Percentiles rank a stretch among this genome's conserved stretches.
Conservation (phyloP, 179 eudicot genomes). For the Beta lomatogona region DNA sequence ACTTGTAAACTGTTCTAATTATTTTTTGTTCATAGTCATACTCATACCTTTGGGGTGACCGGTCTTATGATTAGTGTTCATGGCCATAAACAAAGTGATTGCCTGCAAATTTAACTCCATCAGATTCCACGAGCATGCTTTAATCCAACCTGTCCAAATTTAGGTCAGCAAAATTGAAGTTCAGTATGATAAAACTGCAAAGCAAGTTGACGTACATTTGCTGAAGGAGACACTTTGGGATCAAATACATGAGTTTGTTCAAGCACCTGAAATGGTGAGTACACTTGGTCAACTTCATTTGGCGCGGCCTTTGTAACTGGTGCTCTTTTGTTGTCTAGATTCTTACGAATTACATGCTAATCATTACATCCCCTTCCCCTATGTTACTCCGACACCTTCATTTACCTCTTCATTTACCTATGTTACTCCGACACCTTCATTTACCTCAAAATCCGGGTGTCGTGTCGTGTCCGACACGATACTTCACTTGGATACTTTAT, state of each 20-base stretch:
- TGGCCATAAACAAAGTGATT: background rate
- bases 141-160: constrained; percentile 10
- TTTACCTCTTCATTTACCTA: too few species aligned
- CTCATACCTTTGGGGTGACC: background rate
- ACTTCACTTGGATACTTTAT: too few species aligned
- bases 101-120: background rate
- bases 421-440: too few species aligned
- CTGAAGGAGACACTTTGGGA: constrained; percentile 91
- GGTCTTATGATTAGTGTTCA: background rate
- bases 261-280: constrained; percentile 44
- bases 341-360: background rate
- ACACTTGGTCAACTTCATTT: background rate
- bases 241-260: constrained; percentile 50
- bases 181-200: constrained; percentile 86
- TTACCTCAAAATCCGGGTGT: too few species aligned
- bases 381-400: too few species aligned
- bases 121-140: background rate
- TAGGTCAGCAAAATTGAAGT: constrained; percentile 93
- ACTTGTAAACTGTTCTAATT: background rate
- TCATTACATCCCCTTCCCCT: too few species aligned
- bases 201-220: constrained; percentile 93
- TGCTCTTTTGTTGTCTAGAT: background rate
- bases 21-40: background rate
- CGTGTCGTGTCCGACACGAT: too few species aligned
- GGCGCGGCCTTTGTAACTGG: background rate